Conservation (phyloP, 805 yeast genomes). For the Wickerhamia fluorescens region DNA sequence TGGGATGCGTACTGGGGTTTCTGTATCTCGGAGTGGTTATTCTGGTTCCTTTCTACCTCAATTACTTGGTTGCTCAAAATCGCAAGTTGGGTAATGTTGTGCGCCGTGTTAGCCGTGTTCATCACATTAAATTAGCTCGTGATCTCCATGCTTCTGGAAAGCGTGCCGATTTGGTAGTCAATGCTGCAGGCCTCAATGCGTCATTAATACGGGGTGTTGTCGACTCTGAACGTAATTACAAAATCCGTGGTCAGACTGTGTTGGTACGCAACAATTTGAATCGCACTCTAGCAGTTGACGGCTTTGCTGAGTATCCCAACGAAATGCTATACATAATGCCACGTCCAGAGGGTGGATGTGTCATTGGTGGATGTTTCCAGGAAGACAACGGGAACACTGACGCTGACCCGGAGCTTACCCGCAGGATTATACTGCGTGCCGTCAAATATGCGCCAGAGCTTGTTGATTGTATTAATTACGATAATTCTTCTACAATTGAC, state of each 20-base stretch:
- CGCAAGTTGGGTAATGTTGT: slow-evolving; percentile 41
- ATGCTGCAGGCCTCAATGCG: slow-evolving; percentile 51
- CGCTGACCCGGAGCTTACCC: slow-evolving; percentile 37
- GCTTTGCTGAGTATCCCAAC: slow-evolving; percentile 22
- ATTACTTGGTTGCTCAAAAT: slow-evolving; percentile 43
- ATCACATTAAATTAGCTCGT: slow-evolving; percentile 43
- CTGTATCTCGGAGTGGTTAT: slow-evolving; percentile 51
- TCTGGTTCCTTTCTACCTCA: slow-evolving; percentile 50
- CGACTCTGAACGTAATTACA: slow-evolving; percentile 35
- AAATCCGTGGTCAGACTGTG: slow-evolving; percentile 57
- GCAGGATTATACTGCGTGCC: slow-evolving; percentile 44
- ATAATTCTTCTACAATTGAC: slow-evolving; percentile 24
- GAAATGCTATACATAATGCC: slow-evolving; percentile 60
- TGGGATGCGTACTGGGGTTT: slow-evolving; percentile 37
- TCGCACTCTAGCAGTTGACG: slow-evolving; percentile 25
- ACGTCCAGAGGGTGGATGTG: slow-evolving; percentile 66
- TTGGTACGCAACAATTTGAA: slow-evolving; percentile 39
- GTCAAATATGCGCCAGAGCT: slow-evolving; percentile 32
- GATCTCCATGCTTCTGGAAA: no score
- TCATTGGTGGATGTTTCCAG: slow-evolving; percentile 50
- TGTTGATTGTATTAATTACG: slow-evolving; percentile 21
- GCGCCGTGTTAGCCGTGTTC: slow-evolving; percentile 35
- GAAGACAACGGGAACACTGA: slow-evolving; percentile 8
- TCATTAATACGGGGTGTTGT: slow-evolving; percentile 35
- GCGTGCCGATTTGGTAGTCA: slow-evolving; percentile 46